Evolutionary conservation across 1,284 basidiomycete genomes (phyloP).

Genomic region (Marasmius oreades): DNA sequence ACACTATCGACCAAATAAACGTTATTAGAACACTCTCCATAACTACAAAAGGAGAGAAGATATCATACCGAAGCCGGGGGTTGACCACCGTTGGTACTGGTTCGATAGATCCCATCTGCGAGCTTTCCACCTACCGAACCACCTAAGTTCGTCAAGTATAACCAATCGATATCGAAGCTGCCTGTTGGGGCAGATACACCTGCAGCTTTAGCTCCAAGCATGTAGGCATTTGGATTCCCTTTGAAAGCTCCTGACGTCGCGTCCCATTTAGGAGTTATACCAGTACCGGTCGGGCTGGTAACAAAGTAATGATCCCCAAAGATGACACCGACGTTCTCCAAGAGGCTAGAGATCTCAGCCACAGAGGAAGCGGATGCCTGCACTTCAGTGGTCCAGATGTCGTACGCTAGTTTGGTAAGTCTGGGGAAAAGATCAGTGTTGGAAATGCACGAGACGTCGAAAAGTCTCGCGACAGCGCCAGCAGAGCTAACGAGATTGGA

Average conservation of each 20-base stretch:
- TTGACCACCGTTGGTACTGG: constrained; percentile 60
- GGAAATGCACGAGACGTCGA: constrained; percentile 54
- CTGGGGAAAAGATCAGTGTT: constrained; percentile 32
- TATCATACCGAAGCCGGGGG: constrained; percentile 46
- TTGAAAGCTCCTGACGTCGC: constrained; percentile 37
- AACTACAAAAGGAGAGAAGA: constrained; percentile 17
- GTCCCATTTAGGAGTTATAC: constrained; percentile 54
- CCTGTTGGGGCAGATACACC: constrained; percentile 44
- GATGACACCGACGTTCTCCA: constrained; percentile 25
- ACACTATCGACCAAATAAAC: constrained; percentile 8
- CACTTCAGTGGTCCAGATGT: constrained; percentile 33
- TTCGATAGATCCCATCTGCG: constrained; percentile 50
- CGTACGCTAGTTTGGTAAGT: constrained; percentile 39
- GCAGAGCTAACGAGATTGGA: constrained; percentile 17
- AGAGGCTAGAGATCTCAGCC: constrained; percentile 23
- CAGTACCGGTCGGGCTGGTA: constrained; percentile 38
- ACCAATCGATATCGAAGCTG: constrained; percentile 51
- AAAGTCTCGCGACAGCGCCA: constrained; percentile 55
- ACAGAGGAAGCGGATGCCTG: constrained; percentile 26
- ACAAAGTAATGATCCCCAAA: constrained; percentile 61
- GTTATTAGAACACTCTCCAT: neutral
- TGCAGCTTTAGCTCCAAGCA: constrained; percentile 41
- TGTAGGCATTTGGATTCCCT: constrained; percentile 44
- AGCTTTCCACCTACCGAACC: constrained; percentile 47
- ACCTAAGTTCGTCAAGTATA: constrained; percentile 43